These are phyloP conservation scores for Tetrapisispora arboricola DNA, from an alignment of 805 yeast species.

Conservation along the genomic window DNA sequence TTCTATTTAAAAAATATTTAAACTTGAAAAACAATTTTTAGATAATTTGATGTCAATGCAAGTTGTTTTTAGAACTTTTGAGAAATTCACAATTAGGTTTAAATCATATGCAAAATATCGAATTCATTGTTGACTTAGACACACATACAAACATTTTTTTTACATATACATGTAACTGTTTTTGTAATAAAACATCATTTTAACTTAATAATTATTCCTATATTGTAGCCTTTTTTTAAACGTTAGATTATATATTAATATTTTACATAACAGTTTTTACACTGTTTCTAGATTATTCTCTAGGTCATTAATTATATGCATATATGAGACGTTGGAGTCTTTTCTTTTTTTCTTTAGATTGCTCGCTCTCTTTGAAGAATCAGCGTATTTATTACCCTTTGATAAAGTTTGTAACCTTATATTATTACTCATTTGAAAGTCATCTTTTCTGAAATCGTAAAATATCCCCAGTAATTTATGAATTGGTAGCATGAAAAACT, in stretches of 20 bases:
- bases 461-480: not conserved
- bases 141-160: too few species aligned
- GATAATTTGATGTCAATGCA: too few species aligned
- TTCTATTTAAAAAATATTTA: too few species aligned
- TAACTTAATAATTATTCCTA: too few species aligned
- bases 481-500: not conserved
- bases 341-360: constrained; percentile 11
- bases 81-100: too few species aligned
- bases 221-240: not conserved
- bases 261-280: not conserved
- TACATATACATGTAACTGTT: too few species aligned
- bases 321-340: constrained; percentile 22
- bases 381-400: not conserved
- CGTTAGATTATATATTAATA: not conserved
- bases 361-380: not conserved
- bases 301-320: constrained; percentile 15
- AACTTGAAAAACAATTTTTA: too few species aligned
- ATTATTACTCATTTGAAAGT: not conserved
- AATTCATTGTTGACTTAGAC: too few species aligned
- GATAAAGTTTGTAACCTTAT: not conserved
- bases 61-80: too few species aligned
- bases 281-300: constrained; percentile 11
- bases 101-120: too few species aligned
- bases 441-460: not conserved
- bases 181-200: too few species aligned